phyloP scores from a whole-genome alignment of 305 asterid species.

The Ilex paraguariensis region DNA sequence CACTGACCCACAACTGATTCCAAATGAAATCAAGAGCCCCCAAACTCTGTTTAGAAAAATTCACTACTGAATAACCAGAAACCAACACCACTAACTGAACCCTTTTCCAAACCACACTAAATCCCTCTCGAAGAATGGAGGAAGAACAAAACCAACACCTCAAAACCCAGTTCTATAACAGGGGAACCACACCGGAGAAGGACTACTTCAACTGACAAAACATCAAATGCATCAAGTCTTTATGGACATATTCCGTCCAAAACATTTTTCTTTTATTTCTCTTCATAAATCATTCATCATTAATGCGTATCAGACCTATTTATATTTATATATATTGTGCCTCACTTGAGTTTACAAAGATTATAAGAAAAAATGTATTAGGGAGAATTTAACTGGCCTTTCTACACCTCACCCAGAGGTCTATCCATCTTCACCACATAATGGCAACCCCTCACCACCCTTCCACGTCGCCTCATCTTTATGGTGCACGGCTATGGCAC shows the following conservation, averaged over 20 bases:
- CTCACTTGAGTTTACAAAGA: no score
- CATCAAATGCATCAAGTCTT: constrained; percentile 53
- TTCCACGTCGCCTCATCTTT: constrained; percentile 65
- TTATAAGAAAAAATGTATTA: no score
- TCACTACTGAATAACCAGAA: no score
- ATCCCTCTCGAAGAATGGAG: constrained; percentile 10
- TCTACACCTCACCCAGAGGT: constrained; percentile 66
- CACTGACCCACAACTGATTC: neutral
- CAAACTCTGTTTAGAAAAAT: neutral
- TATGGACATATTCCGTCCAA: no score
- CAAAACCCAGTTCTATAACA: constrained; percentile 37
- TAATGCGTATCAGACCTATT: no score
- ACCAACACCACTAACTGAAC: neutral
- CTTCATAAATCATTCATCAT: no score
- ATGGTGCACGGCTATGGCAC: constrained; percentile 98
- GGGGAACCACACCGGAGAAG: constrained; percentile 77
- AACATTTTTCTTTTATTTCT: no score
- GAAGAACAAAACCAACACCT: constrained; percentile 14
- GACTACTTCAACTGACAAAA: constrained; percentile 56
- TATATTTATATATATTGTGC: no score
- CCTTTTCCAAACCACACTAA: neutral
- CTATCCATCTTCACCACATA: constrained; percentile 75
- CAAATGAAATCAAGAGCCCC: neutral
- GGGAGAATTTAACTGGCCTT: neutral
- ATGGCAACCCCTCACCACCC: constrained; percentile 55